A percentile compares a stretch with the other conserved stretches of the same genome.
phyloP scores from a whole-genome alignment of 148 eudicot genomes.

The Cornus kousa region DNA sequence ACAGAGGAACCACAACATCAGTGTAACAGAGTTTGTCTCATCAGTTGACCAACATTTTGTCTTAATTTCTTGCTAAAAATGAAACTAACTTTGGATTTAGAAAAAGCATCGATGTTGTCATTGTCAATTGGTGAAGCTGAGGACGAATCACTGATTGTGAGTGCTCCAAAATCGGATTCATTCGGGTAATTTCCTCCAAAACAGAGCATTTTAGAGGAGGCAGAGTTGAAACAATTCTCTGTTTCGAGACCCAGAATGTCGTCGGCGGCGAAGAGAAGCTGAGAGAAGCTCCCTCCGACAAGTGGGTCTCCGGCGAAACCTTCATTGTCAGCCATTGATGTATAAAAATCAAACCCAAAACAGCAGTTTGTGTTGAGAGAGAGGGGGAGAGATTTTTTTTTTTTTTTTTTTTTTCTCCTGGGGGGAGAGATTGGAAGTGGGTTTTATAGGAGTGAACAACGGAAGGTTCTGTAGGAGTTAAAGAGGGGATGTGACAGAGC shows the following conservation, averaged over 20 bases:
- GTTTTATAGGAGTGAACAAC: conserved; percentile 26
- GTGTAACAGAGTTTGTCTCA: neutral
- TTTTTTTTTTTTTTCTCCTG: too few relatives aligned
- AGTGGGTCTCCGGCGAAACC: conserved; percentile 16
- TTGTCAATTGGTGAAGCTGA: conserved; percentile 15
- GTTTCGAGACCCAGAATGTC: conserved; percentile 24
- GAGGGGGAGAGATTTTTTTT: too few relatives aligned
- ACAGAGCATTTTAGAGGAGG: conserved; percentile 41
- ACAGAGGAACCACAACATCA: neutral
- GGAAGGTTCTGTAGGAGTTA: conserved; percentile 21
- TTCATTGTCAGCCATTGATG: conserved; percentile 25
- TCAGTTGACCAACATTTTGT: neutral
- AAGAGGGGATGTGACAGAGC: neutral
- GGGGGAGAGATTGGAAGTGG: neutral
- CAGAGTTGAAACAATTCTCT: conserved; percentile 15
- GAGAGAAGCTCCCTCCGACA: conserved; percentile 31
- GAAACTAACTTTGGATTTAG: conserved; percentile 11
- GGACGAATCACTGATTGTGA: conserved; percentile 28
- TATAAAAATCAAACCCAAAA: neutral
- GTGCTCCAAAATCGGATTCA: conserved; percentile 12
- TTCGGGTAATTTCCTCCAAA: conserved; percentile 25
- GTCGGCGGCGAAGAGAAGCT: conserved; percentile 30
- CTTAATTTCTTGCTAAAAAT: neutral
- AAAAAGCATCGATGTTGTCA: conserved; percentile 7
- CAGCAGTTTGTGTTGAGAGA: neutral